These are phyloP conservation scores for Zymoseptoria passerinii DNA, from an alignment of 2,329 filamentous ascomycete genomes.

Conservation along the genomic window DNA sequence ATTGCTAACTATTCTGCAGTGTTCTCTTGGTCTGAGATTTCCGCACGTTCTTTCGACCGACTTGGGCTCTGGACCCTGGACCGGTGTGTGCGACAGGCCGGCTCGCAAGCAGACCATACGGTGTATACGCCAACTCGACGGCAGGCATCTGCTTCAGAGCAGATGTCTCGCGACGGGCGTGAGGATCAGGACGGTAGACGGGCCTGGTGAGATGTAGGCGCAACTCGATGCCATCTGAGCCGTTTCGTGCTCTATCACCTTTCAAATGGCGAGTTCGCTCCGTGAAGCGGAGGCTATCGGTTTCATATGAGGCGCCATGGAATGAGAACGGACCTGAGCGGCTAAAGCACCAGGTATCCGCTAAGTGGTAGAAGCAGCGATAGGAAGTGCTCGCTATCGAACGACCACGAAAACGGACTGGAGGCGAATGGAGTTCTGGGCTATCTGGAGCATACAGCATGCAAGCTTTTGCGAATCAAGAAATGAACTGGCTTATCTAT, in stretches of 20 bases:
- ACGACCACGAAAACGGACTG: neutral
- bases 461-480: neutral
- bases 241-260: neutral
- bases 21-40: conserved; percentile 11
- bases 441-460: neutral
- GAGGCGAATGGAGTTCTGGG: neutral
- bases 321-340: neutral
- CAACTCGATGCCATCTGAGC: neutral
- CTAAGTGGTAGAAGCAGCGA: neutral
- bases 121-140: neutral
- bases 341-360: neutral
- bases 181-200: too few relatives aligned
- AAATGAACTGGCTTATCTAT: neutral
- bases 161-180: neutral
- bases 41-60: neutral
- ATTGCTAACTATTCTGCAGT: neutral
- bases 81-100: too few relatives aligned
- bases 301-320: too few relatives aligned
- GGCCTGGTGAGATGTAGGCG: too few relatives aligned
- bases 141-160: neutral
- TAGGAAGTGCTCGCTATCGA: neutral
- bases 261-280: neutral
- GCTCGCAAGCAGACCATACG: neutral
- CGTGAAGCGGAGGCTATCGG: too few relatives aligned
- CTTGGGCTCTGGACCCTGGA: neutral